Evolutionary conservation across 495 filamentous ascomycete genomes (phyloP).

Genomic region (Pyrenopolyporus hunteri): DNA sequence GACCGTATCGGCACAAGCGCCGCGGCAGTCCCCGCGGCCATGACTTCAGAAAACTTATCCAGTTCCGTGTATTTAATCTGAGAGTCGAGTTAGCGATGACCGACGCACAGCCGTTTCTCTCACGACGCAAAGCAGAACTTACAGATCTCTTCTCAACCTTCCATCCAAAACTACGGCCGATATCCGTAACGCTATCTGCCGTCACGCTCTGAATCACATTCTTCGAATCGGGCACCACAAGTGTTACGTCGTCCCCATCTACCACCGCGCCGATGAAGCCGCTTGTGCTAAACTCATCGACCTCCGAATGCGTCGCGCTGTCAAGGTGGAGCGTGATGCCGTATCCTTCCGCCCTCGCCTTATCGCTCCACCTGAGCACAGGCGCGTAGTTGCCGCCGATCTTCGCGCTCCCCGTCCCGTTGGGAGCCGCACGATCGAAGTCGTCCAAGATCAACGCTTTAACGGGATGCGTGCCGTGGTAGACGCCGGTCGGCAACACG

Average conservation of each 20-base stretch:
- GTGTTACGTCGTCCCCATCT: conserved; percentile 63
- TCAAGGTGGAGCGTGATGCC: conserved; percentile 90
- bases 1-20: conserved; percentile 88
- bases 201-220: conserved; percentile 87
- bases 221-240: conserved; percentile 80
- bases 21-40: conserved; percentile 92
- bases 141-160: conserved; percentile 66
- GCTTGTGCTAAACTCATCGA: conserved; percentile 90
- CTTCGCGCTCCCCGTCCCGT: conserved; percentile 76
- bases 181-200: conserved; percentile 69
- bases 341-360: conserved; percentile 71
- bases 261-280: conserved; percentile 80
- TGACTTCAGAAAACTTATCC: conserved; percentile 75
- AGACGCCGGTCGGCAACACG: conserved; percentile 85
- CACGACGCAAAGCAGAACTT: conserved; percentile 26
- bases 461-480: conserved; percentile 83
- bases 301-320: conserved; percentile 73
- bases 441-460: conserved; percentile 78
- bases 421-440: conserved; percentile 76
- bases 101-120: background rate
- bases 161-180: conserved; percentile 70
- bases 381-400: conserved; percentile 84
- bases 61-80: conserved; percentile 83
- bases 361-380: conserved; percentile 79
- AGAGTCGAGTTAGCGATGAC: conserved; percentile 22